phyloP scores from a whole-genome alignment of 2,329 filamentous ascomycete species.

The Beauveria bassiana region DNA sequence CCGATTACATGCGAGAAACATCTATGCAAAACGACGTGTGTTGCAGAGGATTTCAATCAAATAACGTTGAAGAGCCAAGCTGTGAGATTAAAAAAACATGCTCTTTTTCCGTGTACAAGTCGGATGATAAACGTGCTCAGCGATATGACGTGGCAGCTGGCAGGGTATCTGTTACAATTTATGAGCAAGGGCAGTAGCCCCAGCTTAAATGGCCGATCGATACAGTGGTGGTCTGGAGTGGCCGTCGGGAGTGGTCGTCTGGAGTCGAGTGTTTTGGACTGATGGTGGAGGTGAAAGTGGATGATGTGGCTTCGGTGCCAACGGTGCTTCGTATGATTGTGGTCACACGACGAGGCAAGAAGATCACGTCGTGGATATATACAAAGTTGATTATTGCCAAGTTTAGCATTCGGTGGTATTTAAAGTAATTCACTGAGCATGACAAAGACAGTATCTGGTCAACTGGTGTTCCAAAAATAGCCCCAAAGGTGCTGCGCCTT shows the following conservation, averaged over 20 bases:
- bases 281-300: background rate
- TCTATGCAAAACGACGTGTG: background rate
- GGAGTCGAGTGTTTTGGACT: background rate
- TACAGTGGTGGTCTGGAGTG: too few relatives aligned
- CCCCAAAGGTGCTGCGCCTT: background rate
- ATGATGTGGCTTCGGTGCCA: background rate
- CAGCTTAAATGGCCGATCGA: too few relatives aligned
- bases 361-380: background rate
- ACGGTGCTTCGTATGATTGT: background rate
- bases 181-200: too few relatives aligned
- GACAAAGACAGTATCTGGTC: background rate
- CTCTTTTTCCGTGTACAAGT: background rate
- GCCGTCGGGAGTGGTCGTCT: too few relatives aligned
- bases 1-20: background rate
- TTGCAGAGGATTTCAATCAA: too few relatives aligned
- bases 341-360: background rate
- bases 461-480: background rate
- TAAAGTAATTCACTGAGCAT: too few relatives aligned
- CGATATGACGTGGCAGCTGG: too few relatives aligned
- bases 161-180: too few relatives aligned
- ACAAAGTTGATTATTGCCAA: background rate
- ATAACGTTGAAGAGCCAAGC: background rate
- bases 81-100: background rate
- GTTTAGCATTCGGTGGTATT: background rate
- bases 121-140: background rate